Evolutionary conservation across 192 early-diverging fungal genomes (phyloP).

Genomic region (Fimicolochytrium jonesii): DNA sequence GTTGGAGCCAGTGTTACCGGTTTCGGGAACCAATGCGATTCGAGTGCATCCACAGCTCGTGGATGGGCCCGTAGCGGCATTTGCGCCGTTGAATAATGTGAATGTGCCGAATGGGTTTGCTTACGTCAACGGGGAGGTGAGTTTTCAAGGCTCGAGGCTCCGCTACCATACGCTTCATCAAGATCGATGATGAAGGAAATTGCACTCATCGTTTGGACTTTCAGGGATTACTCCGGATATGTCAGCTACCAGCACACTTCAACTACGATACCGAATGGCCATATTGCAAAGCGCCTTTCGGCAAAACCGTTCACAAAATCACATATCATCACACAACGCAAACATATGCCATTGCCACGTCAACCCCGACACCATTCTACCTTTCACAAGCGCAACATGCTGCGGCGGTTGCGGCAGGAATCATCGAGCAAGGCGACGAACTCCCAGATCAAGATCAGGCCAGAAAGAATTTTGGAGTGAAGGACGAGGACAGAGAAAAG

Average conservation of each 20-base stretch:
- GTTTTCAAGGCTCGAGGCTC: background rate
- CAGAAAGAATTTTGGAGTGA: slow-evolving; percentile 5
- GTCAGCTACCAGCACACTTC: slow-evolving; percentile 63
- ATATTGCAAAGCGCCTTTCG: slow-evolving; percentile 63
- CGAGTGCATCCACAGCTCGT: slow-evolving; percentile 70
- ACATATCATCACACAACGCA: slow-evolving; percentile 78
- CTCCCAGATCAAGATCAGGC: slow-evolving; percentile 20
- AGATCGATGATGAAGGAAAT: background rate
- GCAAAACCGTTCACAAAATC: slow-evolving; percentile 68
- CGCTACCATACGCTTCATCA: too few species aligned
- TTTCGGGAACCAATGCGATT: slow-evolving; percentile 51
- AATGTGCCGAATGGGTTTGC: slow-evolving; percentile 74
- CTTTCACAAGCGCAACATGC: slow-evolving; percentile 60
- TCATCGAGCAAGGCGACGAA: slow-evolving; percentile 58
- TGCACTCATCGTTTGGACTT: background rate
- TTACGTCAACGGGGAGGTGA: slow-evolving; percentile 65
- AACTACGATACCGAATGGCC: slow-evolving; percentile 73
- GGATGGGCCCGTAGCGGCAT: slow-evolving; percentile 62
- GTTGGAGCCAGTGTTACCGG: slow-evolving; percentile 24
- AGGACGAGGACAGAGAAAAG: slow-evolving; percentile 37
- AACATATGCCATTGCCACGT: slow-evolving; percentile 75
- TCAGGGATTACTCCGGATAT: slow-evolving; percentile 62
- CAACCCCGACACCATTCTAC: slow-evolving; percentile 58
- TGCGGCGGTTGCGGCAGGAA: slow-evolving; percentile 50
- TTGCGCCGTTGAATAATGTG: slow-evolving; percentile 74